Evolutionary conservation across 78 protist genomes (phyloP), one percentile per base, ranked within the genome.

Genomic region (Bodo saltans): DNA sequence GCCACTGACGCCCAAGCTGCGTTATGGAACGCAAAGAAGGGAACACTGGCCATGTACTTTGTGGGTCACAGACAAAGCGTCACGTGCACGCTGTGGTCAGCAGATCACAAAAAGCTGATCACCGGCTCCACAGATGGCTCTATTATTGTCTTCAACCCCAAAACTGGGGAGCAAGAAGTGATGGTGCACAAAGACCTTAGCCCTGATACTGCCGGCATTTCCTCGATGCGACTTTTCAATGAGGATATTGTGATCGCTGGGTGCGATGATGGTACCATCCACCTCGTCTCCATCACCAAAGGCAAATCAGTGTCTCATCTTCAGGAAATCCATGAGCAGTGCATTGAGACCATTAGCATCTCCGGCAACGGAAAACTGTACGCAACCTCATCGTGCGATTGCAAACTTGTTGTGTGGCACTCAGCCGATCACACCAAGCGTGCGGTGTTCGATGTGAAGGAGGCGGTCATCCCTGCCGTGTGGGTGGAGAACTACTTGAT

Each of bases 121-220:
- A 84, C 93, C 52, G 97, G 97, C 52, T 85, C 93, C 53, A 93
- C 90, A 79, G 95, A 89, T 79, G 83, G 96, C 42, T 74, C 92
- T 1, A 90, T 94, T 29, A 92, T 84, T 82, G 90, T 94, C 82
- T 94, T 95, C 95, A 91, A 90, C 82, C 92, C 89, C 60, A 33
- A 83, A 37, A 69, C 83, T 47, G 88, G 80, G 40, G 82, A 71
- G 39, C 69, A 88, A 27, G 73, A 70, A 12, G 38, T 23, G 73
- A 17, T 11, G 33, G 4, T 29, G 33, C 4, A 29, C 73, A 70
- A 32, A 23, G 34, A 29, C 30, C 73, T 32, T 12, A 11, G 38
- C 37, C 34, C 41, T 29, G 73, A 70, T 17, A 17, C n/a, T 17
- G 60, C 60, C 60, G 60, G 60, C 60, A 17, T 47, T 17, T 47